Conservation (phyloP, 2,329 filamentous ascomycete genomes). For the Phialophora macrospora region DNA sequence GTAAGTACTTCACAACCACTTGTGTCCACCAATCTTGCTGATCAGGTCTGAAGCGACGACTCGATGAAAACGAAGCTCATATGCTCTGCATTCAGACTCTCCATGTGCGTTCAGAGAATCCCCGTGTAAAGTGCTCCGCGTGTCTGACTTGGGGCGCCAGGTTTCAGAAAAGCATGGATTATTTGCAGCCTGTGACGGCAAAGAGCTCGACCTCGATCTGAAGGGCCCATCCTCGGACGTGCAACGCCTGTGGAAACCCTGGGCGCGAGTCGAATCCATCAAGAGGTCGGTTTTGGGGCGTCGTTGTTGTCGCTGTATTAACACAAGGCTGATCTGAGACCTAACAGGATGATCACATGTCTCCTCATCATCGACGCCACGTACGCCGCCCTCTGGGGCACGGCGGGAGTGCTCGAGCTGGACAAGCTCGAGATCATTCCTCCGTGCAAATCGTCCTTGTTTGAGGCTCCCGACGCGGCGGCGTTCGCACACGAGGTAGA, state of each 20-base stretch:
- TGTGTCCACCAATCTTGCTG: background rate
- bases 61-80: conserved; percentile 22
- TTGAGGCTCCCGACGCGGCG: conserved; percentile 10
- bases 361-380: conserved; percentile 22
- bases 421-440: conserved; percentile 17
- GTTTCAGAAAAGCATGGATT: conserved; percentile 23
- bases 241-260: conserved; percentile 13
- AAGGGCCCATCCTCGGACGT: background rate
- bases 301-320: too few species aligned
- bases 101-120: background rate
- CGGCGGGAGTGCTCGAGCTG: conserved; percentile 17
- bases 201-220: conserved; percentile 4
- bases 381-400: conserved; percentile 15
- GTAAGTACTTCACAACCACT: background rate
- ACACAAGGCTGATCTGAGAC: background rate
- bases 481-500: conserved; percentile 8
- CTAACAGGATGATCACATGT: conserved; percentile 1
- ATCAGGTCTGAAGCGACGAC: background rate
- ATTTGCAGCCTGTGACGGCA: conserved; percentile 19
- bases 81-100: conserved; percentile 26
- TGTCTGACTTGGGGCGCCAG: background rate
- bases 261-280: conserved; percentile 20
- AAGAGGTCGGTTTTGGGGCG: conserved; percentile 5
- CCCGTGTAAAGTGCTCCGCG: background rate
- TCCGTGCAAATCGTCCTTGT: conserved; percentile 18